A percentile compares a stretch with the other conserved stretches of the same genome.
These are phyloP conservation scores for Simplicillium sp. DNA, from an alignment of 2,329 filamentous ascomycete species.

Conservation along the genomic window DNA sequence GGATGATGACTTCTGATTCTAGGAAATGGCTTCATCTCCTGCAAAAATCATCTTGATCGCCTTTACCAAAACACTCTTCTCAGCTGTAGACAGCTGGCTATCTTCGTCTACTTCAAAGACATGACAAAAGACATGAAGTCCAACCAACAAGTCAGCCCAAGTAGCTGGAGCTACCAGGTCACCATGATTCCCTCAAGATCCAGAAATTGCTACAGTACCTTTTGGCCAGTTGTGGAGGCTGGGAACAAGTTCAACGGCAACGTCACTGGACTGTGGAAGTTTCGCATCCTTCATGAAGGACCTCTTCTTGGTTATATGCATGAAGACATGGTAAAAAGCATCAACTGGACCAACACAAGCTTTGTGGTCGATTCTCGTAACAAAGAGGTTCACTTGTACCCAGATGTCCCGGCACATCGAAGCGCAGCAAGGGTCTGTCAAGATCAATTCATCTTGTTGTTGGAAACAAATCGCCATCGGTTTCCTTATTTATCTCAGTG, in stretches of 20 bases:
- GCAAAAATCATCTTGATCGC: no score
- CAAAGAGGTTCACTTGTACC: constrained; percentile 13
- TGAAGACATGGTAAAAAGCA: constrained; percentile 9
- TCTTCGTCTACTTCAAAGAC: no score
- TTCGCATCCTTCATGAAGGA: constrained; percentile 12
- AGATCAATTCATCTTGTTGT: constrained; percentile 14
- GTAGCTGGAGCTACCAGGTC: no score
- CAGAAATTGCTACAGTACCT: constrained; percentile 2
- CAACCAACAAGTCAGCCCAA: no score
- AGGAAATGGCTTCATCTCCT: no score
- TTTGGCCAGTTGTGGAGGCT: constrained; percentile 12
- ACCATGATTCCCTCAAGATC: no score
- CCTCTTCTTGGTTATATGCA: constrained; percentile 16
- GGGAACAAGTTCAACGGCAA: constrained; percentile 17
- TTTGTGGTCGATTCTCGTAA: constrained; percentile 8
- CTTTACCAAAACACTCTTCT: no score
- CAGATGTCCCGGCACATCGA: constrained; percentile 6
- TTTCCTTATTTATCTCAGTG: constrained; percentile 6
- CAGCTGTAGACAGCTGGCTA: no score
- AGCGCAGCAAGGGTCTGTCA: constrained; percentile 9
- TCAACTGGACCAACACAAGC: constrained; percentile 12
- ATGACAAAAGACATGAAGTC: no score
- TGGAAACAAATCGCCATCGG: constrained; percentile 14
- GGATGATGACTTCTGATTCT: no score
- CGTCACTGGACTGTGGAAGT: constrained; percentile 12